phyloP scores from a whole-genome alignment of 257 asterid species.

The Leonotis leonurus region DNA sequence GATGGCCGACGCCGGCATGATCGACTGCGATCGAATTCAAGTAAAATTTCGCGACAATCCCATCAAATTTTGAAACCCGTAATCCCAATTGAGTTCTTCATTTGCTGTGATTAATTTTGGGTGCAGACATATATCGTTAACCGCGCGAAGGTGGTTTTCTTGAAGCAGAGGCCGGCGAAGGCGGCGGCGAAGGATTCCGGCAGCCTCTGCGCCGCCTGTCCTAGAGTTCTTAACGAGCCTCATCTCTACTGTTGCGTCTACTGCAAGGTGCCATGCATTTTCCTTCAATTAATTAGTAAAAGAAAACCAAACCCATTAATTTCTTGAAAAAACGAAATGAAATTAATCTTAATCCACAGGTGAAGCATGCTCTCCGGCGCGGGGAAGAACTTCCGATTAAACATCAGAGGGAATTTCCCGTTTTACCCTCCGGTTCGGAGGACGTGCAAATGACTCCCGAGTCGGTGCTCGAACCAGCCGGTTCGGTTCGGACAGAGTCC shows the following conservation, averaged over 20 bases:
- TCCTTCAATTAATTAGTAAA: background rate
- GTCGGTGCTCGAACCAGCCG: slow-evolving; percentile 48
- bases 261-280: slow-evolving; percentile 59
- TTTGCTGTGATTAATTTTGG: background rate
- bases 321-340: background rate
- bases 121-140: slow-evolving; percentile 44
- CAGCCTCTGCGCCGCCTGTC: slow-evolving; percentile 42
- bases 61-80: background rate
- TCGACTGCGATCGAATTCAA: slow-evolving; percentile 67
- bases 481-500: slow-evolving; percentile 46
- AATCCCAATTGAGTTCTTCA: too few species aligned
- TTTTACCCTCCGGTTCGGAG: slow-evolving; percentile 42
- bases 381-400: slow-evolving; percentile 32
- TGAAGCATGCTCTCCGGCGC: slow-evolving; percentile 33
- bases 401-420: slow-evolving; percentile 32
- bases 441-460: slow-evolving; percentile 66
- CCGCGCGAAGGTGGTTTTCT: slow-evolving; percentile 49
- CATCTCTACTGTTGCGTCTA: slow-evolving; percentile 52
- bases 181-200: slow-evolving; percentile 35
- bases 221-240: slow-evolving; percentile 39
- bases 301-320: background rate
- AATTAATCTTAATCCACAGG: slow-evolving; percentile 23
- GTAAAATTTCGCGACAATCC: slow-evolving; percentile 27
- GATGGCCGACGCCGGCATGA: slow-evolving; percentile 38
- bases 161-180: slow-evolving; percentile 42